Evolutionary conservation across 495 filamentous ascomycete species (phyloP).

Genomic region (Evernia prunastri): DNA sequence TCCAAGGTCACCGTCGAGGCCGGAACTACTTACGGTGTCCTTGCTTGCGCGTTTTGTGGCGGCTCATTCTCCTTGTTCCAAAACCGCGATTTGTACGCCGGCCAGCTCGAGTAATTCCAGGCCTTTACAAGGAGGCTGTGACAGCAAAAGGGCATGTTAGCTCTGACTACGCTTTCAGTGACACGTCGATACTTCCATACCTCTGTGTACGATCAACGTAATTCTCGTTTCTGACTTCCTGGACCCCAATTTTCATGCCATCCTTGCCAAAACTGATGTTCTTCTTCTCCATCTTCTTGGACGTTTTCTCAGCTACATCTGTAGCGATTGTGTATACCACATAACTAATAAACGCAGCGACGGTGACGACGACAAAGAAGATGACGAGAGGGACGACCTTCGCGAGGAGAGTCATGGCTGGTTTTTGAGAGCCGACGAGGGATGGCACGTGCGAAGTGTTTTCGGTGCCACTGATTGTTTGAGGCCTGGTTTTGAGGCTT

Average conservation of each 20-base stretch:
- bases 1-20: too few species aligned
- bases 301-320: conserved; percentile 62
- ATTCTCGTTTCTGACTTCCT: conserved; percentile 65
- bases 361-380: conserved; percentile 56
- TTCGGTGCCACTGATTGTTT: not conserved
- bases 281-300: conserved; percentile 72
- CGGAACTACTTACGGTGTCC: conserved; percentile 23
- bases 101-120: conserved; percentile 62
- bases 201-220: conserved; percentile 80
- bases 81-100: conserved; percentile 52
- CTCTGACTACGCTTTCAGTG: not conserved
- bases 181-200: conserved; percentile 27
- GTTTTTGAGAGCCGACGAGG: not conserved
- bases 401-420: conserved; percentile 16
- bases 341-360: conserved; percentile 61
- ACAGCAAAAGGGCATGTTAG: conserved; percentile 2
- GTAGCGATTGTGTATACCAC: conserved; percentile 64
- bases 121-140: conserved; percentile 62
- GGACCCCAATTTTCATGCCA: conserved; percentile 74
- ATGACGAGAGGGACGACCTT: conserved; percentile 64
- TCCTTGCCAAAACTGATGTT: conserved; percentile 77
- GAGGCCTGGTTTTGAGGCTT: not conserved
- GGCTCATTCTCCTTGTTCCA: conserved; percentile 40
- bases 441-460: conserved; percentile 6
- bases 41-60: conserved; percentile 10